Percentiles rank a stretch among this genome's conserved stretches.
phyloP scores from a whole-genome alignment of 805 yeast species.

The Spathaspora gorwiae region DNA sequence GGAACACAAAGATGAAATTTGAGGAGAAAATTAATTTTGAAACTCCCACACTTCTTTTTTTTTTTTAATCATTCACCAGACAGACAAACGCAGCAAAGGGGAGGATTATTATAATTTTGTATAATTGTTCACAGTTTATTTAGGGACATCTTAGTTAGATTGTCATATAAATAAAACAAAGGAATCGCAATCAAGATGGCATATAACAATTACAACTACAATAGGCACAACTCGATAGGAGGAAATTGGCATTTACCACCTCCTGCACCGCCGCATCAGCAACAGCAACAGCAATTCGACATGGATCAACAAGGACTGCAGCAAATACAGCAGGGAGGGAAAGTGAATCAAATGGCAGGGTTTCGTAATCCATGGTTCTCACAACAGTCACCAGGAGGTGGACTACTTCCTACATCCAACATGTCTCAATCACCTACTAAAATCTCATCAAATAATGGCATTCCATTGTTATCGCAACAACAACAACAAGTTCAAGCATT shows the following conservation, averaged over 20 bases:
- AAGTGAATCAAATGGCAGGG: conserved; percentile 19
- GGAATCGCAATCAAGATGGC: conserved; percentile 20
- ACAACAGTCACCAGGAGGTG: conserved; percentile 13
- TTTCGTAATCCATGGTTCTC: conserved; percentile 44
- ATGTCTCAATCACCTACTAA: conserved; percentile 26
- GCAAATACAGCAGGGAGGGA: conserved; percentile 9
- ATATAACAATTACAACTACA: conserved; percentile 24
- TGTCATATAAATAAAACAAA: no score
- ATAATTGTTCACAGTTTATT: no score
- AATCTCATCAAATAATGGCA: conserved; percentile 9
- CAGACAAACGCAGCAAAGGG: no score
- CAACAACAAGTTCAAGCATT: conserved; percentile 18
- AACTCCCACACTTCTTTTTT: no score
- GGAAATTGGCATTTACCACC: conserved; percentile 34
- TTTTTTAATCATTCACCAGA: no score
- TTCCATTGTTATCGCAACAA: conserved; percentile 8
- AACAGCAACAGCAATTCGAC: conserved; percentile 8
- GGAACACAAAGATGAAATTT: neutral
- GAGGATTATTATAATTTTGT: no score
- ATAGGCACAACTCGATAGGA: conserved; percentile 35
- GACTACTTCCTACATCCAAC: neutral
- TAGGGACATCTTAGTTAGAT: no score
- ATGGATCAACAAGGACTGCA: conserved; percentile 8
- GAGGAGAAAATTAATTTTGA: no score
- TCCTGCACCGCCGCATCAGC: conserved; percentile 19